phyloP scores from a whole-genome alignment of 1,139 yeast genomes.

The Zygoascus sp. region DNA sequence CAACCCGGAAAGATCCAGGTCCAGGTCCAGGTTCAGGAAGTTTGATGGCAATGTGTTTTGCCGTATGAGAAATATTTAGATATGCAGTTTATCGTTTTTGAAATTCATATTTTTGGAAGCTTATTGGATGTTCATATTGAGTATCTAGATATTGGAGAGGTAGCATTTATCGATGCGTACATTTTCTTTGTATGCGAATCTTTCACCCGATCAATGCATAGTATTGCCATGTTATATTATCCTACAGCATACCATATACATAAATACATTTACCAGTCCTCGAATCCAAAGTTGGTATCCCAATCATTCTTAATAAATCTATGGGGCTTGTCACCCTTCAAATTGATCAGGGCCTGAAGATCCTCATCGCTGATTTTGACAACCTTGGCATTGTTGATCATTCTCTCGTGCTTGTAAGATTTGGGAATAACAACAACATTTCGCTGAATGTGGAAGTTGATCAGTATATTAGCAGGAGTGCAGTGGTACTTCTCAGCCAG shows the following conservation, averaged over 20 bases:
- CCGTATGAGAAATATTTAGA: too few relatives aligned
- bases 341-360: constrained; percentile 6
- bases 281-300: constrained; percentile 7
- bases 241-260: not conserved
- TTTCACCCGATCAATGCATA: too few relatives aligned
- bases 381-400: constrained; percentile 50
- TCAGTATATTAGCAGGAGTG: constrained; percentile 57
- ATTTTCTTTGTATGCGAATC: too few relatives aligned
- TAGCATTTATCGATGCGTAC: too few relatives aligned
- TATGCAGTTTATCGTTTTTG: too few relatives aligned
- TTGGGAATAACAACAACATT: constrained; percentile 69
- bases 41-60: too few relatives aligned
- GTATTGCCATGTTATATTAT: too few relatives aligned
- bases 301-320: constrained; percentile 2
- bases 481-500: constrained; percentile 54
- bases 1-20: too few relatives aligned
- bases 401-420: constrained; percentile 56
- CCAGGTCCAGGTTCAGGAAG: not conserved
- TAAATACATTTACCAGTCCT: not conserved
- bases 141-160: not conserved
- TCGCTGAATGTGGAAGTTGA: constrained; percentile 69
- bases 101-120: too few relatives aligned
- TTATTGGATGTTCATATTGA: not conserved
- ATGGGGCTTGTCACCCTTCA: constrained; percentile 9
- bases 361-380: constrained; percentile 53